These are phyloP conservation scores for Penicillium verhagenii DNA, from an alignment of 495 filamentous ascomycete genomes.

Conservation along the genomic window DNA sequence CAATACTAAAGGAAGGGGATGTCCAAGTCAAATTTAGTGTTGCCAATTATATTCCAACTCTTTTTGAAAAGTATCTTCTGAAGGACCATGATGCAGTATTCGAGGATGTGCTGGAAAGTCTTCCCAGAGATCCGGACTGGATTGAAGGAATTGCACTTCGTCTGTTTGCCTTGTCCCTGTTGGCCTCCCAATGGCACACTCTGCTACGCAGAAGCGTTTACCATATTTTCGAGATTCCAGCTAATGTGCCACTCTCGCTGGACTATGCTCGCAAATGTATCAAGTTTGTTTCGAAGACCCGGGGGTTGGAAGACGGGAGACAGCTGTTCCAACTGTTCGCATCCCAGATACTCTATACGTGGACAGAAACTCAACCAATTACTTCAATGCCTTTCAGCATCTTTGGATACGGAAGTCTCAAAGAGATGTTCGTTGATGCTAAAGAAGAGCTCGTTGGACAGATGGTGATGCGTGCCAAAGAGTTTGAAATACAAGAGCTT, in stretches of 20 bases:
- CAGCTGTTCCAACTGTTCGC: conserved; percentile 84
- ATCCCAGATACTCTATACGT: conserved; percentile 90
- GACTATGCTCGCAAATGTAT: conserved; percentile 72
- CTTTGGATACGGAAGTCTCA: conserved; percentile 71
- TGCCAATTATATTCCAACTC: conserved; percentile 61
- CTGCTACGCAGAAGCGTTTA: conserved; percentile 81
- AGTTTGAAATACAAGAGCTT: conserved; percentile 59
- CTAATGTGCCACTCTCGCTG: conserved; percentile 58
- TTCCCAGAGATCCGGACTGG: conserved; percentile 70
- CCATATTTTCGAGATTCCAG: conserved; percentile 87
- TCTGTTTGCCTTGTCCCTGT: conserved; percentile 66
- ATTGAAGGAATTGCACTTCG: conserved; percentile 84
- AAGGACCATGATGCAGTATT: conserved; percentile 80
- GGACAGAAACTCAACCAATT: conserved; percentile 67
- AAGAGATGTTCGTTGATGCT: conserved; percentile 68
- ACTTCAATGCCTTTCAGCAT: conserved; percentile 72
- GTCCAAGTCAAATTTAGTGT: conserved; percentile 75
- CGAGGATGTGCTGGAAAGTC: conserved; percentile 67
- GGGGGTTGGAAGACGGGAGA: conserved; percentile 61
- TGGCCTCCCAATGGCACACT: conserved; percentile 80
- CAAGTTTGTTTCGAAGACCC: conserved; percentile 57
- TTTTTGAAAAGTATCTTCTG: conserved; percentile 78
- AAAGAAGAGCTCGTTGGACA: conserved; percentile 80
- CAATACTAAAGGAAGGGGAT: conserved; percentile 62
- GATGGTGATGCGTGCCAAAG: conserved; percentile 76